Evolutionary conservation across 352 stramenopile species (phyloP).

Genomic region (Globisporangium lucens): DNA sequence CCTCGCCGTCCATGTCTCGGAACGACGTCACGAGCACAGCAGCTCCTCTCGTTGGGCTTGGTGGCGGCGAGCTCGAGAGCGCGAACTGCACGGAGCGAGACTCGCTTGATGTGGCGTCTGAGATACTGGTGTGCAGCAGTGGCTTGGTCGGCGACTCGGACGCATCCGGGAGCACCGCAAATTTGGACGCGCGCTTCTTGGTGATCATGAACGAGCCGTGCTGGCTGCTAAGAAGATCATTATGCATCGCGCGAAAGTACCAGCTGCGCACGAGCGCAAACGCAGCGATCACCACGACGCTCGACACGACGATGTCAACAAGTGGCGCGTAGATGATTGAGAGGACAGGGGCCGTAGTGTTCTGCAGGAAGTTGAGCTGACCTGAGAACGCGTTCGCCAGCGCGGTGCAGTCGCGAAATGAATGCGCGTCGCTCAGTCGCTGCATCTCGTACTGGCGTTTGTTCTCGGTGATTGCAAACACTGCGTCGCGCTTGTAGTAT

Average conservation of each 20-base stretch:
- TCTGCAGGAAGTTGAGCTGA: slow-evolving; percentile 20
- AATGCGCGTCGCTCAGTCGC: slow-evolving; percentile 16
- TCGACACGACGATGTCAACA: slow-evolving; percentile 14
- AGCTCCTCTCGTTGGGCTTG: slow-evolving; percentile 7
- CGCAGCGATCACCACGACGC: slow-evolving; percentile 18
- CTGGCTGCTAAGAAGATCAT: slow-evolving; percentile 15
- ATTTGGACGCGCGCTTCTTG: slow-evolving; percentile 8
- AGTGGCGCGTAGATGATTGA: slow-evolving; percentile 25
- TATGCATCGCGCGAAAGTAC: slow-evolving; percentile 16
- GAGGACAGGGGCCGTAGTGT: slow-evolving; percentile 9
- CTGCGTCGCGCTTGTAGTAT: slow-evolving; percentile 9
- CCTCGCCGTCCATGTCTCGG: slow-evolving; percentile 2
- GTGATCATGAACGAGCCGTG: slow-evolving; percentile 1
- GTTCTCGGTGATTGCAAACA: slow-evolving; percentile 19
- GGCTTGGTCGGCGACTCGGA: slow-evolving; percentile 16
- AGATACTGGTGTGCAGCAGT: slow-evolving; percentile 8
- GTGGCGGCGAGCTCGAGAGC: slow-evolving; percentile 13
- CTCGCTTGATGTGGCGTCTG: slow-evolving; percentile 21
- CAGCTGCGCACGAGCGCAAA: slow-evolving; percentile 22
- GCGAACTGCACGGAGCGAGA: slow-evolving; percentile 18
- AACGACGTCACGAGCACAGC: background rate
- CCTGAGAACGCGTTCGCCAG: slow-evolving; percentile 28
- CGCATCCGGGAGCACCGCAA: slow-evolving; percentile 17
- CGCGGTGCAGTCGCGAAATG: slow-evolving; percentile 22
- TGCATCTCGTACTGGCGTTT: slow-evolving; percentile 19